Evolutionary conservation across 2,329 filamentous ascomycete species (phyloP).

Genomic region (Pseudocercospora macadamiae): DNA sequence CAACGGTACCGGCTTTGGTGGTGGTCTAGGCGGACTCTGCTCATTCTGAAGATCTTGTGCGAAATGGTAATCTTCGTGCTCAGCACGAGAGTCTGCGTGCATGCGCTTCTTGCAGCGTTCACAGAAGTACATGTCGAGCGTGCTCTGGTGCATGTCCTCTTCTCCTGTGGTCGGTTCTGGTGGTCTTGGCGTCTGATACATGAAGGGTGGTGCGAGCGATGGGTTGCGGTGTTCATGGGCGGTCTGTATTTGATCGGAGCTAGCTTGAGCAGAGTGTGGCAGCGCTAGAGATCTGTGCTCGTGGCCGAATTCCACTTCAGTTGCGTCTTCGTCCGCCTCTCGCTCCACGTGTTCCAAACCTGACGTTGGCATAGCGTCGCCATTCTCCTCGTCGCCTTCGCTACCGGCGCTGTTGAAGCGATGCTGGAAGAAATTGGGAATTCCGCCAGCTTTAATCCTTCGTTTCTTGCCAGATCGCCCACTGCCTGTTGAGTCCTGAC

Average conservation of each 20-base stretch:
- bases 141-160: neutral
- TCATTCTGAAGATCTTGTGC: slow-evolving; percentile 80
- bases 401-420: slow-evolving; percentile 25
- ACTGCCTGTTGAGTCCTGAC: slow-evolving; percentile 31
- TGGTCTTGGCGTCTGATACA: neutral
- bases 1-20: slow-evolving; percentile 27
- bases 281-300: neutral
- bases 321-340: slow-evolving; percentile 5
- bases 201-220: neutral
- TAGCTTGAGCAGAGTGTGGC: neutral
- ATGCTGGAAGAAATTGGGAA: slow-evolving; percentile 41
- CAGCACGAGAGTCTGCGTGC: slow-evolving; percentile 62
- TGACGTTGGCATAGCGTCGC: neutral
- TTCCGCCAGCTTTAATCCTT: slow-evolving; percentile 38
- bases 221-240: neutral
- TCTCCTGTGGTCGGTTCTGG: neutral
- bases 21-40: slow-evolving; percentile 34
- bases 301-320: slow-evolving; percentile 8
- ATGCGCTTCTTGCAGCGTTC: slow-evolving; percentile 66
- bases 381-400: slow-evolving; percentile 21
- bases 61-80: slow-evolving; percentile 93
- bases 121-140: slow-evolving; percentile 56
- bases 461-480: slow-evolving; percentile 40
- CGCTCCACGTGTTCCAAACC: slow-evolving; percentile 3
- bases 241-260: neutral